Evolutionary conservation across 2,329 filamentous ascomycete species (phyloP).

Genomic region (Fusarium sp.): DNA sequence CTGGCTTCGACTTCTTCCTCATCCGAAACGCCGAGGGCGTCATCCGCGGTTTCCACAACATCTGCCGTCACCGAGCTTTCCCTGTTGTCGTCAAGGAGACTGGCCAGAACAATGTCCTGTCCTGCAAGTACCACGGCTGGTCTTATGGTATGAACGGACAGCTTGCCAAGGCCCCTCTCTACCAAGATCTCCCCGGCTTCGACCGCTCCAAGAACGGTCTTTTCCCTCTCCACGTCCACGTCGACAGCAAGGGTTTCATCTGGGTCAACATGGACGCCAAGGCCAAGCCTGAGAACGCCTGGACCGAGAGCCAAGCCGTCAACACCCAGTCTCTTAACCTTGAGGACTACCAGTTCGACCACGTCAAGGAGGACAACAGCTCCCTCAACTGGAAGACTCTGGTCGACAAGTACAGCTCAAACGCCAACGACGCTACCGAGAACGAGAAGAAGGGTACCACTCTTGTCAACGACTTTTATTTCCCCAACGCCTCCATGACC

Average conservation of each 20-base stretch:
- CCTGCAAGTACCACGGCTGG: constrained; percentile 72
- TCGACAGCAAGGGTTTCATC: constrained; percentile 66
- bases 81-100: constrained; percentile 63
- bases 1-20: constrained; percentile 66
- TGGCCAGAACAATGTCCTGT: constrained; percentile 63
- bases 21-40: constrained; percentile 63
- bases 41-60: constrained; percentile 70
- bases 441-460: constrained; percentile 18
- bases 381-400: constrained; percentile 70
- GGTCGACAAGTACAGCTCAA: constrained; percentile 44
- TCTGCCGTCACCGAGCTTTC: constrained; percentile 70
- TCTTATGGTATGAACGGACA: constrained; percentile 69
- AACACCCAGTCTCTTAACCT: constrained; percentile 59
- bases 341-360: constrained; percentile 65
- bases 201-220: constrained; percentile 65
- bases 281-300: constrained; percentile 58
- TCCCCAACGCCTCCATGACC: constrained; percentile 37
- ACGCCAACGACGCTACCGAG: constrained; percentile 50
- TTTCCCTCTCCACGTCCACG: constrained; percentile 63
- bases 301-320: constrained; percentile 60
- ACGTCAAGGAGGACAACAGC: constrained; percentile 64
- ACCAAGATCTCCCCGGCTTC: constrained; percentile 66
- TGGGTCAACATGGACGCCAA: constrained; percentile 67
- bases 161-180: constrained; percentile 69
- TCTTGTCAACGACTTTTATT: constrained; percentile 36